A percentile compares a stretch with the other conserved stretches of the same genome.
Conservation (phyloP, 2,329 filamentous ascomycete genomes). For the Colletotrichum somersetense region DNA sequence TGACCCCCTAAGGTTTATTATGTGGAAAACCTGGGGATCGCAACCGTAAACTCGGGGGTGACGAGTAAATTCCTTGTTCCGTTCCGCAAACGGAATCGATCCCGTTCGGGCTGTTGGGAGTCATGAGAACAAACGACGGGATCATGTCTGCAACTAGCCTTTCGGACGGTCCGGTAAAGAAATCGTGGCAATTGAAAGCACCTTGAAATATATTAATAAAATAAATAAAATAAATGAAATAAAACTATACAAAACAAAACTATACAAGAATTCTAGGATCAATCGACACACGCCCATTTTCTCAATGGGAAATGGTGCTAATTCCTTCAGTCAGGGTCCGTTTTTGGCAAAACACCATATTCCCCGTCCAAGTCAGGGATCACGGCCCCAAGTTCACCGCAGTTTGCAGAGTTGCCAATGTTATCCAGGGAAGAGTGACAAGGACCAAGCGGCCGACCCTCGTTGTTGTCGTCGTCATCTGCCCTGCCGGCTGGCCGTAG, state of each 20-base stretch:
- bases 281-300: neutral
- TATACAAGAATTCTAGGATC: neutral
- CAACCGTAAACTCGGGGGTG: slow-evolving; percentile 21
- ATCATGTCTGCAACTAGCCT: slow-evolving; percentile 34
- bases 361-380: slow-evolving; percentile 23
- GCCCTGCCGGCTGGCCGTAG: slow-evolving; percentile 16
- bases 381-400: slow-evolving; percentile 15
- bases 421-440: neutral
- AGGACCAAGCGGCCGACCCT: neutral
- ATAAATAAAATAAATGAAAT: neutral
- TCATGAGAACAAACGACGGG: slow-evolving; percentile 35
- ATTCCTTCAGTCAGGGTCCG: neutral
- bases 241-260: neutral
- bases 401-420: slow-evolving; percentile 1
- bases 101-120: neutral
- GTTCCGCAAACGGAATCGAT: slow-evolving; percentile 38
- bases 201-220: neutral
- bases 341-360: slow-evolving; percentile 11
- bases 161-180: neutral
- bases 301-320: neutral
- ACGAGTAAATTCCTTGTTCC: slow-evolving; percentile 10
- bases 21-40: slow-evolving; percentile 11
- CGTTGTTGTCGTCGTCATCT: slow-evolving; percentile 17
- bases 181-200: neutral
- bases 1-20: neutral